These are phyloP conservation scores for Ilyonectria destructans DNA, from an alignment of 2,329 filamentous ascomycete species.

Conservation along the genomic window DNA sequence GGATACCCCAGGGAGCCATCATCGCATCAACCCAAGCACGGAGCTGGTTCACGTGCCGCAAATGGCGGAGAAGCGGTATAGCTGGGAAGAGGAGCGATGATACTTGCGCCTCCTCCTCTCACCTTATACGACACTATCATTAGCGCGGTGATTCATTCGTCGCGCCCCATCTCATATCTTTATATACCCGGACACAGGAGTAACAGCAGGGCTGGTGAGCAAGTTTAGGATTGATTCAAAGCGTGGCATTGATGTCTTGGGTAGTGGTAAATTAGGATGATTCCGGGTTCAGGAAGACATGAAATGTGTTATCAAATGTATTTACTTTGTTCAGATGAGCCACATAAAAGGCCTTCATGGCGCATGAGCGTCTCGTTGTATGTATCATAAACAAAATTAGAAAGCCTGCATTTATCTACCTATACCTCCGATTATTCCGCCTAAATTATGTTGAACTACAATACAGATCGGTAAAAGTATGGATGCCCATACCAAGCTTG, in stretches of 20 bases:
- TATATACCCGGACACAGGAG: conserved; percentile 24
- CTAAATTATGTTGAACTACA: no score
- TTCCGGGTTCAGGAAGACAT: conserved; percentile 4
- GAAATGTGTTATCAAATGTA: neutral
- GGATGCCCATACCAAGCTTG: no score
- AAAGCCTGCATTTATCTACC: neutral
- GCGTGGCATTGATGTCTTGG: conserved; percentile 11
- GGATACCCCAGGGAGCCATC: conserved; percentile 51
- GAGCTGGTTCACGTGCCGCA: conserved; percentile 69
- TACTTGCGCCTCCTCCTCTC: neutral
- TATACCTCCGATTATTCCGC: no score
- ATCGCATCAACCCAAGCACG: conserved; percentile 61
- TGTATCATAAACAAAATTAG: neutral
- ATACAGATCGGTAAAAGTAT: no score
- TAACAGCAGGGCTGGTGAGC: conserved; percentile 10
- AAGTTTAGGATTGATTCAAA: conserved; percentile 12
- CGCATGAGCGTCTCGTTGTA: neutral
- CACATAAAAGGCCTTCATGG: neutral
- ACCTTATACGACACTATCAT: conserved; percentile 15
- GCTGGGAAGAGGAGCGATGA: conserved; percentile 63
- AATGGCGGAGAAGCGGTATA: conserved; percentile 65
- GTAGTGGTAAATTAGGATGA: conserved; percentile 2
- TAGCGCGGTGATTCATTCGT: conserved; percentile 6
- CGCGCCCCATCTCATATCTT: conserved; percentile 11
- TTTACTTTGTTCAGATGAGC: conserved; percentile 15